Conservation (phyloP, 1,284 basidiomycete species). For the Xanthoconium separans region DNA sequence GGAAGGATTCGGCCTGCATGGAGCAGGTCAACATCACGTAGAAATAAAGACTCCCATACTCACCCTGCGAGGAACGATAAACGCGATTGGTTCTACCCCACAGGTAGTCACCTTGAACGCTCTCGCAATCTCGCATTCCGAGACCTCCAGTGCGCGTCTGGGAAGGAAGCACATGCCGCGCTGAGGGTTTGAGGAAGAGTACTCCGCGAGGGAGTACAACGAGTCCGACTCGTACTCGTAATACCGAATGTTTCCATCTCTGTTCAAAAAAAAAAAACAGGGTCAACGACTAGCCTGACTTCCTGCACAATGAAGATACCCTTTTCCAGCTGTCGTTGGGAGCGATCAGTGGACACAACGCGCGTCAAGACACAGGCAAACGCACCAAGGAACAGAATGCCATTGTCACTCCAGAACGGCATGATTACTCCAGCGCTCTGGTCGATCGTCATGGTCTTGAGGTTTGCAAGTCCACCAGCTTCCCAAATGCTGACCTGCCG, state of each 20-base stretch:
- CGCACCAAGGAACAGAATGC: slow-evolving; percentile 87
- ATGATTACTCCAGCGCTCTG: slow-evolving; percentile 92
- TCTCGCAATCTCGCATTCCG: slow-evolving; percentile 93
- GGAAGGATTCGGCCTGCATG: slow-evolving; percentile 78
- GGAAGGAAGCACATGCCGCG: slow-evolving; percentile 97
- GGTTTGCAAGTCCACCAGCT: slow-evolving; percentile 63
- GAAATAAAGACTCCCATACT: slow-evolving; percentile 10
- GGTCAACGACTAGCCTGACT: slow-evolving; percentile 21
- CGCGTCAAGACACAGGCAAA: slow-evolving; percentile 4
- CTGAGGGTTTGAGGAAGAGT: slow-evolving; percentile 90
- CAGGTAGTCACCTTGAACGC: slow-evolving; percentile 87
- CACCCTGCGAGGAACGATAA: slow-evolving; percentile 91
- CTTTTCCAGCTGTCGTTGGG: slow-evolving; percentile 62
- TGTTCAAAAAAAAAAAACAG: slow-evolving; percentile 32
- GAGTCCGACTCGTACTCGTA: slow-evolving; percentile 93
- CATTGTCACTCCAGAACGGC: slow-evolving; percentile 97
- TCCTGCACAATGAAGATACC: slow-evolving; percentile 41
- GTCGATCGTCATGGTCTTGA: slow-evolving; percentile 81
- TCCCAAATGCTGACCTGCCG: slow-evolving; percentile 91
- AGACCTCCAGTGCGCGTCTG: slow-evolving; percentile 82
- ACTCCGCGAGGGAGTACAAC: slow-evolving; percentile 79
- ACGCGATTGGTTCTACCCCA: slow-evolving; percentile 85
- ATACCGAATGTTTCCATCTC: slow-evolving; percentile 93
- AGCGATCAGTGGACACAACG: slow-evolving; percentile 1
- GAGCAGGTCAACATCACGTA: not conserved